Evolutionary conservation across 2,329 filamentous ascomycete genomes (phyloP), one percentile per base, ranked within the genome.

Genomic region (Scortechinia acanthostroma): DNA sequence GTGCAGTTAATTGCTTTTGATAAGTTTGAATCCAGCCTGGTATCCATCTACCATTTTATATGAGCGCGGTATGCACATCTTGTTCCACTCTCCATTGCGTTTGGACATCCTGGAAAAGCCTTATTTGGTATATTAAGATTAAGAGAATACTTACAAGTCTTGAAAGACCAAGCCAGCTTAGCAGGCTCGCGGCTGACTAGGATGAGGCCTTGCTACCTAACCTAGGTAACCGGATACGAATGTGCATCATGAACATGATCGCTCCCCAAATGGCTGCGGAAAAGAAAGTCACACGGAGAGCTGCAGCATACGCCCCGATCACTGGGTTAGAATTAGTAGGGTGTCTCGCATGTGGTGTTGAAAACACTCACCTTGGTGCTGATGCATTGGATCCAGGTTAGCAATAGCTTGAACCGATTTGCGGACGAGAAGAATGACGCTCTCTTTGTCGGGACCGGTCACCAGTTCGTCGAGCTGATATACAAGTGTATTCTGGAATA

Each of bases 401-500:
- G 48, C 51, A 16, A 52, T 46, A 4, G 48, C 46, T 5, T 42
- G 43, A 13, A 52, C 50, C 15, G 48, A 51, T 23, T 45, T 51
- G 15, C 51, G 35, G 19, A 51, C 51, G 30, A 42, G 48, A 4
- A 49, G 42, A 5, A 51, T 50, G 23, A 52, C 44, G 46, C 68
- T 56, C 2, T 61, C 59, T 50, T 71, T 76, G 15, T 69, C 55
- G 1, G 55, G 51, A 1, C 70, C 72, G 2, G 68, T 73, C 4
- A 77, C 70, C 15, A 65, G 57, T 16, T 56, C 52, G n/a, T 71
- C 61, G 13, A 78, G 60, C 47, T 70, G 65, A 15, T 59, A 62
- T 1, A 64, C 53, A 33, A 78, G 57, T 2, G 64, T 58, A 48
- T 77, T 77, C 55, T 78, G 74, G 47, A 77, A 60, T 14, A 77